phyloP scores from a whole-genome alignment of 305 asterid species.

The Solanum aculeatissimum region DNA sequence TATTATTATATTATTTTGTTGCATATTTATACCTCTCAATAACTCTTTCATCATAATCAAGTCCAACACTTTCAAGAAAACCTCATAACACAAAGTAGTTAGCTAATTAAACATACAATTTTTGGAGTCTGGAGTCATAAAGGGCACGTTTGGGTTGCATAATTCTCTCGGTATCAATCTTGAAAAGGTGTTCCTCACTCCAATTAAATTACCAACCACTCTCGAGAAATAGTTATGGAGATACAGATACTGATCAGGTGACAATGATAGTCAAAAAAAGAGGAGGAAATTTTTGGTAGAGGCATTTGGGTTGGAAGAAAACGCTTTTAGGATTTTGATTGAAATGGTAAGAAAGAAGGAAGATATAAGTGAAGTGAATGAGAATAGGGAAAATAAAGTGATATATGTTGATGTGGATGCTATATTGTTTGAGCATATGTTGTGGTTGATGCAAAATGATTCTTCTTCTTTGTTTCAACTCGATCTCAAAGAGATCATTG shows the following conservation, averaged over 20 bases:
- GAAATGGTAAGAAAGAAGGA: neutral
- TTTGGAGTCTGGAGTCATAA: too few relatives aligned
- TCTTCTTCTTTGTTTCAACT: constrained; percentile 25
- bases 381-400: constrained; percentile 1
- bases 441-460: constrained; percentile 32
- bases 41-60: neutral
- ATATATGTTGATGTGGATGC: constrained; percentile 27
- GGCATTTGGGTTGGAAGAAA: neutral
- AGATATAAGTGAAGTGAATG: neutral
- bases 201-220: neutral
- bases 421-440: constrained; percentile 31
- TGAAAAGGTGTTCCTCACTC: neutral
- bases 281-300: neutral
- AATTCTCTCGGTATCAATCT: neutral
- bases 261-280: neutral
- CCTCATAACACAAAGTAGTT: neutral
- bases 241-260: neutral
- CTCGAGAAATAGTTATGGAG: neutral
- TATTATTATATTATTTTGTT: neutral
- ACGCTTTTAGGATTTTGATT: neutral
- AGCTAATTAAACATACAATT: too few relatives aligned
- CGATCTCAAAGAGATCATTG: constrained; percentile 22
- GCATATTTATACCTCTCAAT: neutral
- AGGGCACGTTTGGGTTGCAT: neutral
- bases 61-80: neutral